These are phyloP conservation scores for Termitomyces sp. DNA, from an alignment of 768 basidiomycete genomes.

Conservation along the genomic window DNA sequence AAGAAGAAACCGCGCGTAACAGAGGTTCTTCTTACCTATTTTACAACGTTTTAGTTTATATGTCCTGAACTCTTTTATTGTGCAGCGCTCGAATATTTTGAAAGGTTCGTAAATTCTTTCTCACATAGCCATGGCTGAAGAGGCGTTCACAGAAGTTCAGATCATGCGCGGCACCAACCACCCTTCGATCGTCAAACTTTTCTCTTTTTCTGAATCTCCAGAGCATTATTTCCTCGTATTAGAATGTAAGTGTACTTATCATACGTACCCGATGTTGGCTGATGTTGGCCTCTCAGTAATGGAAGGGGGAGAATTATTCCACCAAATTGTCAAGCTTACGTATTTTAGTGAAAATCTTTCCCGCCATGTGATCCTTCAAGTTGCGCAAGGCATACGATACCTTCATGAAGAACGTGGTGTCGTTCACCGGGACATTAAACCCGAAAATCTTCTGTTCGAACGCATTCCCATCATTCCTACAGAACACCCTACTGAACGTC, in stretches of 20 bases:
- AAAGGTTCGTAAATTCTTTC: constrained; percentile 53
- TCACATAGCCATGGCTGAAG: not conserved
- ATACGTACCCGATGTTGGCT: not conserved
- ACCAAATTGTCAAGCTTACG: constrained; percentile 98
- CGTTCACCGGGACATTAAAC: constrained; percentile 98
- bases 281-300: constrained; percentile 54
- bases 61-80: constrained; percentile 24
- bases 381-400: constrained; percentile 89
- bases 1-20: constrained; percentile 97
- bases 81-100: constrained; percentile 92
- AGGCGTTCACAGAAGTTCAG: constrained; percentile 73
- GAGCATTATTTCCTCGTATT: constrained; percentile 94
- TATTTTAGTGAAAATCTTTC: constrained; percentile 98
- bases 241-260: constrained; percentile 56
- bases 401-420: constrained; percentile 97
- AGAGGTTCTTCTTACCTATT: constrained; percentile 60
- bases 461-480: constrained; percentile 90
- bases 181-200: constrained; percentile 87
- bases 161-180: constrained; percentile 97
- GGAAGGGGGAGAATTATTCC: constrained; percentile 98
- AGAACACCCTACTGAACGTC: constrained; percentile 50
- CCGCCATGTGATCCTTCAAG: constrained; percentile 95
- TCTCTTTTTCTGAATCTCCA: constrained; percentile 85
- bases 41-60: constrained; percentile 8
- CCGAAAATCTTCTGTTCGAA: constrained; percentile 94